Percentiles rank a stretch among this genome's conserved stretches.
These are phyloP conservation scores for Ustulina deusta DNA, from an alignment of 2,329 filamentous ascomycete genomes.

Conservation along the genomic window DNA sequence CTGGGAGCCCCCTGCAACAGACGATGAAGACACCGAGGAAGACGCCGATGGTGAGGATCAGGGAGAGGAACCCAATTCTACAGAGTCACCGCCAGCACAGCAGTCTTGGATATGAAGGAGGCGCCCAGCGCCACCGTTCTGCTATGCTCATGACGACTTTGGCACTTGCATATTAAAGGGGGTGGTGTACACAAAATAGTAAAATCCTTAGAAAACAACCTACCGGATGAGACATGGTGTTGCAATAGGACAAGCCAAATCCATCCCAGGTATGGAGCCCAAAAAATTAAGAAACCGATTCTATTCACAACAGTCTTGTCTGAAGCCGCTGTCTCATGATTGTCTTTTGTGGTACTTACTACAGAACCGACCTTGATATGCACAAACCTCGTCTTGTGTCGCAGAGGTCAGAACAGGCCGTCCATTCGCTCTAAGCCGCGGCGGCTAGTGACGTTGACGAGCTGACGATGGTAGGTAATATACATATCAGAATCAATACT, in stretches of 20 bases:
- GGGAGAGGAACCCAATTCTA: constrained; percentile 50
- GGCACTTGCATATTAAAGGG: constrained; percentile 9
- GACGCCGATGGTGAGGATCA: constrained; percentile 57
- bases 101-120: constrained; percentile 45
- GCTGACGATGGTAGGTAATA: constrained; percentile 14
- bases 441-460: constrained; percentile 25
- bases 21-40: constrained; percentile 69
- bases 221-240: constrained; percentile 16
- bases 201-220: constrained; percentile 30
- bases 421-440: constrained; percentile 3
- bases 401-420: background rate
- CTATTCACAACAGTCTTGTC: background rate
- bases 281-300: constrained; percentile 32
- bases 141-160: constrained; percentile 39
- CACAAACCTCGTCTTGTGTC: constrained; percentile 2
- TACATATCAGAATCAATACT: background rate
- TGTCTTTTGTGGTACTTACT: background rate
- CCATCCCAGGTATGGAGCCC: background rate
- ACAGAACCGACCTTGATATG: background rate
- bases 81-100: constrained; percentile 48
- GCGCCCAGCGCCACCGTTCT: constrained; percentile 17
- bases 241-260: constrained; percentile 10
- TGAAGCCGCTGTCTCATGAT: background rate
- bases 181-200: constrained; percentile 30
- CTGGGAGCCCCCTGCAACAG: constrained; percentile 73